Evolutionary conservation across 2,329 filamentous ascomycete species (phyloP).

Genomic region (Sporothrix pallida): DNA sequence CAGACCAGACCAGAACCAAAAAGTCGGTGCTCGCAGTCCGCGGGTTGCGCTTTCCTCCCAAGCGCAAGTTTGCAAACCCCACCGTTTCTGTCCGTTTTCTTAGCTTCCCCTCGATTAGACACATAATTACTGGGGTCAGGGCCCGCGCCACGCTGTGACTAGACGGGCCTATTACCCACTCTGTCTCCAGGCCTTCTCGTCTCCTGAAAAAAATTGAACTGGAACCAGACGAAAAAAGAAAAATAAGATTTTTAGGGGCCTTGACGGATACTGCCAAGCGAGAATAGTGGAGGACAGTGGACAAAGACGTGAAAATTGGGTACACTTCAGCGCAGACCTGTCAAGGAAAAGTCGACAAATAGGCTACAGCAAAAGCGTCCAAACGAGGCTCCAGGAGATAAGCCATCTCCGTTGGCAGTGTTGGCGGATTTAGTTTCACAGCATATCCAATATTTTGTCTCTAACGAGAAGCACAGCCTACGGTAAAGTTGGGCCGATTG

Average conservation of each 20-base stretch:
- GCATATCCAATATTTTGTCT: too few species aligned
- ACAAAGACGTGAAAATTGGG: not conserved
- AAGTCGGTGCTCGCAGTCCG: not conserved
- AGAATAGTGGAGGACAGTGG: not conserved
- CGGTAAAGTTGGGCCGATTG: too few species aligned
- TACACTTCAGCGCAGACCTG: too few species aligned
- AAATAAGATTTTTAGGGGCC: not conserved
- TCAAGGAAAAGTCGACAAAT: too few species aligned
- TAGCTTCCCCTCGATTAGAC: not conserved
- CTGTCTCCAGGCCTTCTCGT: not conserved
- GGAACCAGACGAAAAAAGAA: not conserved
- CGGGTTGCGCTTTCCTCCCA: not conserved
- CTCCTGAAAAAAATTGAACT: not conserved
- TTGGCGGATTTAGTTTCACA: too few species aligned
- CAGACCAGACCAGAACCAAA: not conserved
- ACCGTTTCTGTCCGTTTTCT: not conserved
- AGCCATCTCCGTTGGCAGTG: too few species aligned
- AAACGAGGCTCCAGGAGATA: too few species aligned
- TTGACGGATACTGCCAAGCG: constrained; percentile 11
- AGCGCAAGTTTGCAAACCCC: not conserved
- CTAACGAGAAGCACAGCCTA: too few species aligned
- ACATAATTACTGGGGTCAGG: constrained; percentile 12
- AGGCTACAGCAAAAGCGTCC: too few species aligned
- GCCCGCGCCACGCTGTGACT: not conserved
- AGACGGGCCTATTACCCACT: not conserved